phyloP scores from a whole-genome alignment of 768 basidiomycete species.

The Leccinum arenicola region DNA sequence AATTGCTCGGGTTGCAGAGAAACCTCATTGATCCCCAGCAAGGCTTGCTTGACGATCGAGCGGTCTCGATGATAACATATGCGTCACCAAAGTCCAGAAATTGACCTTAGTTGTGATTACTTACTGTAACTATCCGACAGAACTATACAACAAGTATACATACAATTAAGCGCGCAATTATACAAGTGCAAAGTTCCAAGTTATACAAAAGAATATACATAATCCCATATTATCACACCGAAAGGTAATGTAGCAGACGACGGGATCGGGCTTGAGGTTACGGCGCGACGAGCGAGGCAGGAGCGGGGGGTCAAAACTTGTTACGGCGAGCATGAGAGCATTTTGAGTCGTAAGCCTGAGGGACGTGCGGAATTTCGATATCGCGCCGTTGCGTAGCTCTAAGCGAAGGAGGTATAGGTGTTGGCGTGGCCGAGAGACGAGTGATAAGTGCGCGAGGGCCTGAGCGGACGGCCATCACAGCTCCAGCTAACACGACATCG shows the following conservation, averaged over 20 bases:
- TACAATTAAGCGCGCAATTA: constrained; percentile 20
- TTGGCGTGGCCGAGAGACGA: constrained; percentile 18
- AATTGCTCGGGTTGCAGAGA: background rate
- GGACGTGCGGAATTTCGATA: constrained; percentile 4
- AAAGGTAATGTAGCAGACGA: constrained; percentile 14
- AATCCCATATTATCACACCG: constrained; percentile 27
- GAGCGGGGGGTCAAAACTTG: constrained; percentile 2
- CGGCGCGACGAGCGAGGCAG: constrained; percentile 15
- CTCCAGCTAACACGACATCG: constrained; percentile 28
- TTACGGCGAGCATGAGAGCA: constrained; percentile 20
- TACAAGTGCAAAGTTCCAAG: constrained; percentile 19
- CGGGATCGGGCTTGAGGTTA: constrained; percentile 14
- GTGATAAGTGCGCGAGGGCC: constrained; percentile 12
- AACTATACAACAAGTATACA: constrained; percentile 16
- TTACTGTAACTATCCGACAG: background rate
- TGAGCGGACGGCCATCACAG: constrained; percentile 21
- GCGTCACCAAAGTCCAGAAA: background rate
- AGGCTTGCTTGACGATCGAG: background rate
- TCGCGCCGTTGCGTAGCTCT: constrained; percentile 1
- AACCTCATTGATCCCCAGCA: background rate
- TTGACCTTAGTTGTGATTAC: background rate
- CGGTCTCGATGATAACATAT: background rate
- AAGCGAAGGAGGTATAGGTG: constrained; percentile 22
- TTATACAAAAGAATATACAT: constrained; percentile 34
- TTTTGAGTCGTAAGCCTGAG: constrained; percentile 7